These are phyloP conservation scores for Forsythia suspensa DNA, from an alignment of 257 asterid species.

Conservation along the genomic window DNA sequence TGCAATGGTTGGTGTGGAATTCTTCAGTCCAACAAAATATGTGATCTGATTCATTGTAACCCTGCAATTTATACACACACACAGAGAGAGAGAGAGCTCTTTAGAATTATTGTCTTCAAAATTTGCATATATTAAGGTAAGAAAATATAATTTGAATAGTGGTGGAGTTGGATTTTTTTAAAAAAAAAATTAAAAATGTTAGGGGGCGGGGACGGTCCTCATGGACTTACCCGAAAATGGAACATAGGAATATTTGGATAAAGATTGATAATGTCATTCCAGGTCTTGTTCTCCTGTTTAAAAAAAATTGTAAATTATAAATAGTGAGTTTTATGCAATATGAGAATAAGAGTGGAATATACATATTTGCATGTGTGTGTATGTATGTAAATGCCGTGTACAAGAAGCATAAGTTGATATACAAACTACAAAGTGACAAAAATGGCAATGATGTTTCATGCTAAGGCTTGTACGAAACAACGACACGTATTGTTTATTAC, in stretches of 20 bases:
- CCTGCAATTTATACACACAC: slow-evolving; percentile 38
- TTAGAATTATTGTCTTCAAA: background rate
- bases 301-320: background rate
- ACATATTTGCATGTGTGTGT: too few relatives aligned
- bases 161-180: too few relatives aligned
- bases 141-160: too few relatives aligned
- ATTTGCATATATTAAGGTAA: background rate
- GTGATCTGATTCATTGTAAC: slow-evolving; percentile 80
- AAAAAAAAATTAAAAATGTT: background rate
- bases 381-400: background rate
- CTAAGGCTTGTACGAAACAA: background rate
- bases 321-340: too few relatives aligned
- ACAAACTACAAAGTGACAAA: background rate
- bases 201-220: too few relatives aligned
- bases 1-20: slow-evolving; percentile 87
- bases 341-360: too few relatives aligned
- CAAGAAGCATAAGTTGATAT: background rate
- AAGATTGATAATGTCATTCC: slow-evolving; percentile 51
- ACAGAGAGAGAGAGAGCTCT: background rate
- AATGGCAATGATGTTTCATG: background rate
- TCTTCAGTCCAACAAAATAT: slow-evolving; percentile 79
- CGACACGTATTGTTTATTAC: background rate
- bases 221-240: slow-evolving; percentile 68
- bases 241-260: slow-evolving; percentile 72
- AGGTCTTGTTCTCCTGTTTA: slow-evolving; percentile 71